Evolutionary conservation across 306 rosid species (phyloP), one percentile per base, ranked within the genome.

Genomic region (Dryas alaskensis): DNA sequence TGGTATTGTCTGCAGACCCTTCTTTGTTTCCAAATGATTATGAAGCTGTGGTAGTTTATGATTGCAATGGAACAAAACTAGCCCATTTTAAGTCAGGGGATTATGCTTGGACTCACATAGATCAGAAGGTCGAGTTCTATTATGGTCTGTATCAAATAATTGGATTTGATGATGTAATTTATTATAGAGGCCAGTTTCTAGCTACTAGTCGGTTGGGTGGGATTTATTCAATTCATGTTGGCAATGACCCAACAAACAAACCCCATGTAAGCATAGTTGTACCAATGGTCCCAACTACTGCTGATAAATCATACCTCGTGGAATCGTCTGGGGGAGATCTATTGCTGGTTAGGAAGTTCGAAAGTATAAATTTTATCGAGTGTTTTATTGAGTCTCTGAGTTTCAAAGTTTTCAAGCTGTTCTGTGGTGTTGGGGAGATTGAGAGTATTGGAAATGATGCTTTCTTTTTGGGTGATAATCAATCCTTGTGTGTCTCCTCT

Each of bases 401-500:
- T 47, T 63, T 63, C 49, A 7, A 48, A 3, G 45, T 67, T 48
- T 48, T 10, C 40, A 66, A 46, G 43, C 7, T 45, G 40, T 45
- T 22, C 7, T 1, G 2, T 48, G 45, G 3, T 40, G 37, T 1
- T 11, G 58, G 4, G 44, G 74, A 54, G 74, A 55, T 40, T 53
- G 53, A 54, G 64, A 54, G 40, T 43, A 43, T 22, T 4, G 75
- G 53, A 19, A 2, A 27, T 22, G 75, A 57, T 71, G 66, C 53
- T 52, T 22, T 57, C 50, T 52, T 71, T 60, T 43, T 71, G 46
- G 54, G 75, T 4, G 45, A 46, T 13, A 27, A 48, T 4, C 39
- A 72, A 48, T 37, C 76, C 7, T 13, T 49, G 1, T 72, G 76
- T 60, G 76, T 72, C n/a, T 59, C 59, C 8, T 39, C 67, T 27